These are phyloP conservation scores for Aspergillus transmontanensis DNA, from an alignment of 2,329 filamentous ascomycete genomes.

Conservation along the genomic window DNA sequence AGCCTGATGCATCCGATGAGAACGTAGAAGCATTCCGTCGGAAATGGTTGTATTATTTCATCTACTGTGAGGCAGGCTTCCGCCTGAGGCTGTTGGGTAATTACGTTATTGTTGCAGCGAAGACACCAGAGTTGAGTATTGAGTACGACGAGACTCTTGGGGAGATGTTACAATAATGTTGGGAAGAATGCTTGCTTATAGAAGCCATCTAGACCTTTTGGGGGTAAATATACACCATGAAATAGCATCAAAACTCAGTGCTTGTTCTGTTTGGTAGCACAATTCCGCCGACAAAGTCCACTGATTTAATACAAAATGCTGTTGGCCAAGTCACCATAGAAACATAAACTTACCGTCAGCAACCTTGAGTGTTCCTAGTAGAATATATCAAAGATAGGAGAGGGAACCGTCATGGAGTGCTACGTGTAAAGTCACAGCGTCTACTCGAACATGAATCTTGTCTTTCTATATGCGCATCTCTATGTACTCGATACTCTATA, in stretches of 20 bases:
- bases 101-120: constrained; percentile 69
- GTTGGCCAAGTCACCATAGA: too few species aligned
- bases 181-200: background rate
- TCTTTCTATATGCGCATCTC: background rate
- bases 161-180: background rate
- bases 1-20: constrained; percentile 61
- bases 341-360: too few species aligned
- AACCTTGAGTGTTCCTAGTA: too few species aligned
- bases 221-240: too few species aligned
- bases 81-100: constrained; percentile 71
- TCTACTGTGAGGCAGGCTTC: constrained; percentile 75
- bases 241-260: too few species aligned
- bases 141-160: constrained; percentile 4
- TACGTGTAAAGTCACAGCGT: background rate
- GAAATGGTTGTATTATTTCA: constrained; percentile 80
- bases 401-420: too few species aligned
- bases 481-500: background rate
- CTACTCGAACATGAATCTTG: background rate
- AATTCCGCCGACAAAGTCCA: too few species aligned
- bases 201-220: too few species aligned
- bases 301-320: too few species aligned
- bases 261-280: too few species aligned
- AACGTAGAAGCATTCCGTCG: constrained; percentile 68
- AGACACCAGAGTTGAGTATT: constrained; percentile 30
- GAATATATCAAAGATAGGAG: too few species aligned